Evolutionary conservation across 345 rosid genomes (phyloP).

Genomic region (Arabidopsis arenosa): DNA sequence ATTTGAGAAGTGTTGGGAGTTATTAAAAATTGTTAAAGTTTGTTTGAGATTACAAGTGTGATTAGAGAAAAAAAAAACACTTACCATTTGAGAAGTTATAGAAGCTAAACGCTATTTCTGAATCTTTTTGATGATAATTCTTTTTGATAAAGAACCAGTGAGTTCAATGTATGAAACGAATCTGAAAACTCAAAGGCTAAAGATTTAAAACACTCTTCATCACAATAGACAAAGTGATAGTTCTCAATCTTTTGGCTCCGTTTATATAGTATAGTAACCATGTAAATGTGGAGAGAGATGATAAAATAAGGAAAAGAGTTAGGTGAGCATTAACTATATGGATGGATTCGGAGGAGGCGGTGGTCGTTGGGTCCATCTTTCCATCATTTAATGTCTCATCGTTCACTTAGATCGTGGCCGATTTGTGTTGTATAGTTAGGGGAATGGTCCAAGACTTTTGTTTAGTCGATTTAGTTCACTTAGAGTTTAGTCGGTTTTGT

Average conservation of each 20-base stretch:
- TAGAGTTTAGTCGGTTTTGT: neutral
- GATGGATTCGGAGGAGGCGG: slow-evolving; percentile 18
- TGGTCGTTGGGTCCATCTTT: slow-evolving; percentile 30
- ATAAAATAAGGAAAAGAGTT: neutral
- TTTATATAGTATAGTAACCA: slow-evolving; percentile 21
- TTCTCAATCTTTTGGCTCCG: neutral
- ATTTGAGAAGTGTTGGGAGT: slow-evolving; percentile 17
- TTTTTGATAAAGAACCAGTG: neutral
- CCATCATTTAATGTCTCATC: slow-evolving; percentile 21
- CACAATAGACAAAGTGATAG: neutral
- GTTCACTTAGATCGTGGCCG: slow-evolving; percentile 15
- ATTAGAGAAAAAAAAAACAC: neutral
- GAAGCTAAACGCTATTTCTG: slow-evolving; percentile 6
- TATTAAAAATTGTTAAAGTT: neutral
- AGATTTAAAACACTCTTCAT: neutral
- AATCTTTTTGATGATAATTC: neutral
- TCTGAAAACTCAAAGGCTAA: neutral
- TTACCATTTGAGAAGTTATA: slow-evolving; percentile 31
- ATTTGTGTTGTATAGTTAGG: neutral
- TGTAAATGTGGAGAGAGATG: slow-evolving; percentile 3
- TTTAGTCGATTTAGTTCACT: neutral
- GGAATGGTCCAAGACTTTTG: slow-evolving; percentile 14
- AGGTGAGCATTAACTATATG: slow-evolving; percentile 29
- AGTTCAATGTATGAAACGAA: neutral
- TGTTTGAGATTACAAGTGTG: slow-evolving; percentile 1